Evolutionary conservation across 73 alveolate genomes (phyloP).

Genomic region (Durusdinium trenchii): DNA sequence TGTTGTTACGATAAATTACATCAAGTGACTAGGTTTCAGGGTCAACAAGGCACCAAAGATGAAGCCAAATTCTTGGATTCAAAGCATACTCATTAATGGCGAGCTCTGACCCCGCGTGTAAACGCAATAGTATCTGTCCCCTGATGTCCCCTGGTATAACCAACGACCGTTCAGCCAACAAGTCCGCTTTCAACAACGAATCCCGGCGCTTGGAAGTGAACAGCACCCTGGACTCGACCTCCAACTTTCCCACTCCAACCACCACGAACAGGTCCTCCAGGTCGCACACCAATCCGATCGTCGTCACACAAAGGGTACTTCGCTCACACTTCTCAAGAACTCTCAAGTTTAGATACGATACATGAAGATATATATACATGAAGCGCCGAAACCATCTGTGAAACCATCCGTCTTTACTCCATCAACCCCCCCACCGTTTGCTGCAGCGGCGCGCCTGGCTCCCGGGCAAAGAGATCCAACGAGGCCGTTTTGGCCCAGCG

Average conservation of each 20-base stretch:
- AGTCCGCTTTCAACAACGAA: background rate
- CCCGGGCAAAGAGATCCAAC: constrained; percentile 86
- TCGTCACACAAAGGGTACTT: background rate
- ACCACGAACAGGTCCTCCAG: no score
- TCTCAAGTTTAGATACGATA: background rate
- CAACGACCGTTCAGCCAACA: background rate
- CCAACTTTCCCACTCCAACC: background rate
- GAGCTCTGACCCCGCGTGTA: background rate
- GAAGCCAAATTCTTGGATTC: background rate
- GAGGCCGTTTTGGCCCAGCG: constrained; percentile 84
- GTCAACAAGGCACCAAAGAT: background rate
- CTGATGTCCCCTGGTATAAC: background rate
- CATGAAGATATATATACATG: background rate
- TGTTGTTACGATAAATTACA: no score
- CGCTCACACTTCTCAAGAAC: background rate
- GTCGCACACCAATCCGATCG: background rate
- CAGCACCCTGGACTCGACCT: background rate
- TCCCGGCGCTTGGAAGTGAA: background rate
- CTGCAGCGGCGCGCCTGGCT: constrained; percentile 54
- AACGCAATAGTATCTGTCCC: background rate
- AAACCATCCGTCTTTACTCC: background rate
- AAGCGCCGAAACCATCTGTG: background rate
- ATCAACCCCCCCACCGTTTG: background rate
- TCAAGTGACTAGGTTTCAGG: background rate
- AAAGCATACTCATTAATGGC: no score